Base-by-base conservation (phyloP, 164 flowering plant genomes). In the Amborella trichopoda region DNA sequence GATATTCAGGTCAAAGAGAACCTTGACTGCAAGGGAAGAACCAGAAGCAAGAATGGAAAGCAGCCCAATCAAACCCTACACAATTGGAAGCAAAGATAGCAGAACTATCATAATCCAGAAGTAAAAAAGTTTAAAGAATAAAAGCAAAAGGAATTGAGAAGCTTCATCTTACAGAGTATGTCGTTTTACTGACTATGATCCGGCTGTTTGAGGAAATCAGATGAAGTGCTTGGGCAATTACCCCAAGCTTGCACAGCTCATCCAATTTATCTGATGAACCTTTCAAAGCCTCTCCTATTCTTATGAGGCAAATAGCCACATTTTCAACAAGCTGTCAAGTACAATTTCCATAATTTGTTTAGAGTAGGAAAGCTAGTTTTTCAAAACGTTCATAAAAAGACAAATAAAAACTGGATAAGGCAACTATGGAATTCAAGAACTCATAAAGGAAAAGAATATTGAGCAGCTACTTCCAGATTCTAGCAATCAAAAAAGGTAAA, bases 1-100 rank as follows among this genome's bases (percentile, higher is more conserved):
- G 50, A 84, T 73, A 50, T 88, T 74, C 33, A 80, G 75, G 69
- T 91, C 99, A 57, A 75, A 61, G 23, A 91, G 75, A 32, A 71
- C 74, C 54, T 48, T 75, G 59, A 80, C 67, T 59, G 94, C 94
- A 8, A 55, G 41, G 52, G 50, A 20, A 41, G 96, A 84, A 47
- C 86, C 74, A 54, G 88, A 70, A 33, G 84, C 80, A 66, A 91
- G 77, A 51, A 70, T 78, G 34, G 64, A 65, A 55, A 91, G 86
- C 48, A 84, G 32, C 52, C 83, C 80, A 39, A 88, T 68, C 72
- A 91, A 59, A 41, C 81, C 89, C 96, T 91, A 78, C 54, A 58
- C 30, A 57, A 5, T 32, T 61, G 44, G 30, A 39, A 23, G 17
- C 28, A 28, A 23, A 45, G 39, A 34, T 36, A 6, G 3, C 18